These are phyloP conservation scores for Colletotrichum sp. DNA, from an alignment of 2,329 filamentous ascomycete genomes.

Conservation along the genomic window DNA sequence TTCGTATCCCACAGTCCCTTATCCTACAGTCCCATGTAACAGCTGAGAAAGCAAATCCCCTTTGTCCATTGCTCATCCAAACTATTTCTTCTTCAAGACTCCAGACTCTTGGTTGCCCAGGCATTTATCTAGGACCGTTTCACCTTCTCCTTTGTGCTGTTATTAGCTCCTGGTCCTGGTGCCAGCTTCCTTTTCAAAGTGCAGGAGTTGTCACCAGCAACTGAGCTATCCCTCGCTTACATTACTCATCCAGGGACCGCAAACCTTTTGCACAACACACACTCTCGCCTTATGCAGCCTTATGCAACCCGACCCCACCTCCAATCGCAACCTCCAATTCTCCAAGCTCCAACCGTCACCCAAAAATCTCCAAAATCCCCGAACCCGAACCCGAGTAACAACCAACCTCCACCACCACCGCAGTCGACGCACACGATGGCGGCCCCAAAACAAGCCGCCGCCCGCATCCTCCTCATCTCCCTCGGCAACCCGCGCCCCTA, in stretches of 20 bases:
- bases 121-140: not conserved
- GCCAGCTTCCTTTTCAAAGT: not conserved
- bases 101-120: not conserved
- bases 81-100: not conserved
- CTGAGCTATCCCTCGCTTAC: not conserved
- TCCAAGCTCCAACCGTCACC: not conserved
- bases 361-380: not conserved
- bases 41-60: not conserved
- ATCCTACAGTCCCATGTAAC: not conserved
- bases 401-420: not conserved
- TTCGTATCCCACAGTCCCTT: too few species aligned
- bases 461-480: constrained; percentile 78
- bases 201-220: not conserved
- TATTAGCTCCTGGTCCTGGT: not conserved
- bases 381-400: not conserved
- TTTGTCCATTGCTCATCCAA: not conserved
- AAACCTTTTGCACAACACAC: not conserved
- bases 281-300: not conserved
- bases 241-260: not conserved
- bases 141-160: not conserved
- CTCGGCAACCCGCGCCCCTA: constrained; percentile 85
- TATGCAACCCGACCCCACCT: not conserved
- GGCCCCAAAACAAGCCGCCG: constrained; percentile 13
- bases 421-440: constrained; percentile 17
- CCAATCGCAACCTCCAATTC: not conserved